A percentile compares a stretch with the other conserved stretches of the same genome.
Evolutionary conservation across 169 alveolate species (phyloP).

Genomic region (Plasmodium malariae): DNA sequence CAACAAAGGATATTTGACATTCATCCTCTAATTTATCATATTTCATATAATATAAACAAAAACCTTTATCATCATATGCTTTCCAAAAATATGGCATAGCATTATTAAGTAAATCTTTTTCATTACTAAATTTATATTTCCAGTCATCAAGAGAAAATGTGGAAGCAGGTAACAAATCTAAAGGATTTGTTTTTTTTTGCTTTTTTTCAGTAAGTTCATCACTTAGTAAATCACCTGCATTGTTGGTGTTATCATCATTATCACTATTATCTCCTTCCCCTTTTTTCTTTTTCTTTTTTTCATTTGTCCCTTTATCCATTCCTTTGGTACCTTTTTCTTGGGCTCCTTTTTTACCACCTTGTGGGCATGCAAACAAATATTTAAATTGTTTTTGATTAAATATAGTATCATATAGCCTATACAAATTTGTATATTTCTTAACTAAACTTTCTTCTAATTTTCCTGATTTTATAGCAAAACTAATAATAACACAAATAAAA

Average conservation of each 20-base stretch:
- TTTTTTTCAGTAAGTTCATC: constrained; percentile 80
- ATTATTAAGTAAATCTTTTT: constrained; percentile 89
- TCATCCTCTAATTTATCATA: constrained; percentile 97
- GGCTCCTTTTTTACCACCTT: constrained; percentile 63
- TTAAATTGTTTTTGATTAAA: constrained; percentile 76
- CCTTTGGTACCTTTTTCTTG: constrained; percentile 68
- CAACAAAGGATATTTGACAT: constrained; percentile 90
- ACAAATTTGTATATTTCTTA: constrained; percentile 40
- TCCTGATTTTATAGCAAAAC: constrained; percentile 81
- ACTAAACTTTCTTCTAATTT: constrained; percentile 74
- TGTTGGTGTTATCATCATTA: constrained; percentile 12
- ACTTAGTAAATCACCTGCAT: constrained; percentile 53
- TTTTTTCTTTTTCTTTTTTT: constrained; percentile 78
- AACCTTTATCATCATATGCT: constrained; percentile 92
- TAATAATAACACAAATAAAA: constrained; percentile 85
- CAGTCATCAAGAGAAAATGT: constrained; percentile 93
- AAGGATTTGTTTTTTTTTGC: constrained; percentile 86
- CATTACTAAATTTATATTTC: constrained; percentile 95
- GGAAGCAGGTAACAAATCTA: constrained; percentile 93
- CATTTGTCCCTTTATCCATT: constrained; percentile 61
- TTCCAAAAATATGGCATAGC: constrained; percentile 93
- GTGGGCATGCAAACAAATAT: constrained; percentile 57
- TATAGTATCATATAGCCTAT: constrained; percentile 62
- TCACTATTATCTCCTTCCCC: constrained; percentile 10
- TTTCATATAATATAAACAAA: constrained; percentile 93